Percentiles rank a stretch among this genome's conserved stretches.
Conservation (phyloP, 2,329 filamentous ascomycete species). For the Hypoxylon sp. region DNA sequence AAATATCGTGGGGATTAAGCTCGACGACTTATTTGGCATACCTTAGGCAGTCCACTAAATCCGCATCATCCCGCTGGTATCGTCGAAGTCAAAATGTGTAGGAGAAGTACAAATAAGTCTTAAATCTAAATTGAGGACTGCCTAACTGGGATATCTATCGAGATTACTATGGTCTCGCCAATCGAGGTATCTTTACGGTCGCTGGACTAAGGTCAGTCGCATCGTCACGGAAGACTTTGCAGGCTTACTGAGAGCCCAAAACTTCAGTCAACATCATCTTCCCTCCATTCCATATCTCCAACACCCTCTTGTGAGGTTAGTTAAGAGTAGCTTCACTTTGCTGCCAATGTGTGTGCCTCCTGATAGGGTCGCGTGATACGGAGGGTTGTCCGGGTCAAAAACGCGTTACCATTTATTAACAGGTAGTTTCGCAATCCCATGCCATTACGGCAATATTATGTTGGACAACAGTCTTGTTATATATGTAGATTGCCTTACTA, state of each 20-base stretch:
- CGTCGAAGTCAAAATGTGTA: neutral
- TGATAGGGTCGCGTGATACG: neutral
- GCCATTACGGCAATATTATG: constrained; percentile 1
- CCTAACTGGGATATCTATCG: too few species aligned
- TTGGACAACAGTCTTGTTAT: too few species aligned
- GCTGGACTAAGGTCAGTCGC: neutral
- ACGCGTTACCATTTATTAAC: constrained; percentile 1
- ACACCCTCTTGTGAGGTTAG: neutral
- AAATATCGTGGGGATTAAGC: neutral
- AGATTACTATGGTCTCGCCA: too few species aligned
- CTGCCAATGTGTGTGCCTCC: neutral
- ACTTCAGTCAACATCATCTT: neutral
- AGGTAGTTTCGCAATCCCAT: constrained; percentile 20
- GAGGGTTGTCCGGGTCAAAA: neutral
- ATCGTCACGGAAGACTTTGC: neutral
- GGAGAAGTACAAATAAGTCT: too few species aligned
- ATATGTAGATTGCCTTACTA: too few species aligned
- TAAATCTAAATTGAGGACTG: too few species aligned
- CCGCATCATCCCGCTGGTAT: neutral
- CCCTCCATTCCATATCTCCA: neutral
- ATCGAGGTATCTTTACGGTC: too few species aligned
- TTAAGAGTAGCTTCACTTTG: neutral
- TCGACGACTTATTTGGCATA: neutral
- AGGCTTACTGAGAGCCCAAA: neutral
- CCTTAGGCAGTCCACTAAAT: neutral